phyloP scores from a whole-genome alignment of 805 yeast genomes.

The Yarrowia porcina region DNA sequence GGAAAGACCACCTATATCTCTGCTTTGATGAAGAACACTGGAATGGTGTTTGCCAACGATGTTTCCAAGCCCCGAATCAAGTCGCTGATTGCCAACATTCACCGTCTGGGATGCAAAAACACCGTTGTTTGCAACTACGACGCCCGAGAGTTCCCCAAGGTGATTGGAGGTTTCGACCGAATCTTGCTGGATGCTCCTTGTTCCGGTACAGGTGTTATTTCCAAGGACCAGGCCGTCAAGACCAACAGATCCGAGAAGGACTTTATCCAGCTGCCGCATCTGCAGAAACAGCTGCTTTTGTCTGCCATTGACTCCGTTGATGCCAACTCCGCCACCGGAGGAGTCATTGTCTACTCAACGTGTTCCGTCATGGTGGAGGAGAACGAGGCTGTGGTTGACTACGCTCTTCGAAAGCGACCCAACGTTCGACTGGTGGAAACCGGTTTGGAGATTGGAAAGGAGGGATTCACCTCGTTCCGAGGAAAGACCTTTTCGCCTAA shows the following conservation, averaged over 20 bases:
- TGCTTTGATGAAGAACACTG: slow-evolving; percentile 97
- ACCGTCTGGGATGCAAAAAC: slow-evolving; percentile 93
- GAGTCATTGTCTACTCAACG: slow-evolving; percentile 92
- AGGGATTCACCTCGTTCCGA: slow-evolving; percentile 88
- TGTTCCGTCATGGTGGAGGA: slow-evolving; percentile 98
- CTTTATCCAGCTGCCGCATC: slow-evolving; percentile 92
- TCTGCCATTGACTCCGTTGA: slow-evolving; percentile 98
- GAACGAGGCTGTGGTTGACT: slow-evolving; percentile 97
- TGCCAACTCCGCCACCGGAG: slow-evolving; percentile 88
- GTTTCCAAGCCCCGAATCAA: slow-evolving; percentile 95
- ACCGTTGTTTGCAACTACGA: slow-evolving; percentile 96
- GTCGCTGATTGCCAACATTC: slow-evolving; percentile 94
- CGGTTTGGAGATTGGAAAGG: slow-evolving; percentile 89
- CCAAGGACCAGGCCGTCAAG: slow-evolving; percentile 94
- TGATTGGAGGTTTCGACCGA: slow-evolving; percentile 97
- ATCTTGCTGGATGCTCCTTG: slow-evolving; percentile 97
- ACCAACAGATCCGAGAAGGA: slow-evolving; percentile 92
- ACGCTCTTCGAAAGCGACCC: slow-evolving; percentile 92
- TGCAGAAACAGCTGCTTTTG: slow-evolving; percentile 87
- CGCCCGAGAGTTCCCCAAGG: slow-evolving; percentile 97
- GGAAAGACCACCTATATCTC: slow-evolving; percentile 95
- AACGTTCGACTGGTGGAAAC: slow-evolving; percentile 92
- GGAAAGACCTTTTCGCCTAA: slow-evolving; percentile 86
- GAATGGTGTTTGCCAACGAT: slow-evolving; percentile 95
- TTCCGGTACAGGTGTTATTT: slow-evolving; percentile 99